These are phyloP conservation scores for Coccomyxa subellipsoidea DNA, from an alignment of 163 green algal species.

Conservation along the genomic window DNA sequence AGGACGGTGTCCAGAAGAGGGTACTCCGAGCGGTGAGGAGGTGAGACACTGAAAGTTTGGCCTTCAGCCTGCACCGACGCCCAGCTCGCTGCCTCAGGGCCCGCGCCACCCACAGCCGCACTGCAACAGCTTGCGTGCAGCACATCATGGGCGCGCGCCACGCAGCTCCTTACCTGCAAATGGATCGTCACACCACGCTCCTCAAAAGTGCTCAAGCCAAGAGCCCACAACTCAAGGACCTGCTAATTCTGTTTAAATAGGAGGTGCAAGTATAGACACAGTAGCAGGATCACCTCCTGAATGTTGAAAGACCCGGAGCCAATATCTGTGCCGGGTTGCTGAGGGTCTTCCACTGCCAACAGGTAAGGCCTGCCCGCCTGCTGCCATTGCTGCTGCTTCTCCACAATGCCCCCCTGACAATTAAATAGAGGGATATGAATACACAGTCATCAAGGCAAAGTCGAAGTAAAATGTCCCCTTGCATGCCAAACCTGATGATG, in stretches of 20 bases:
- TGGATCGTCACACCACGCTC: no score
- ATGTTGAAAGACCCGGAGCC: conserved; percentile 37
- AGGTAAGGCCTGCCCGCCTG: conserved; percentile 28
- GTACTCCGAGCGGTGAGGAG: not conserved
- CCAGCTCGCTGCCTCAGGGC: not conserved
- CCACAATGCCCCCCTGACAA: conserved; percentile 33
- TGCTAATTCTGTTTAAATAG: no score
- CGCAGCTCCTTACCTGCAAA: not conserved
- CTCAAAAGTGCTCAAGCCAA: no score
- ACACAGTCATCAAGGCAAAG: no score
- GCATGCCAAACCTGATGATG: no score
- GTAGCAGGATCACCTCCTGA: not conserved
- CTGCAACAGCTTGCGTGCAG: not conserved
- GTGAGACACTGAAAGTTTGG: not conserved
- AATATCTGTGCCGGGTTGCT: conserved; percentile 51
- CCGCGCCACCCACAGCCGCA: not conserved
- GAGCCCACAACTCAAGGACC: no score
- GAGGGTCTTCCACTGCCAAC: conserved; percentile 54
- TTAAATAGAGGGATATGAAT: not conserved
- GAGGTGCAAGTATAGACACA: no score
- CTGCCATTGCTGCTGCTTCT: conserved; percentile 33
- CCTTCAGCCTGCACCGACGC: conserved; percentile 1
- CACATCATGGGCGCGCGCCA: not conserved
- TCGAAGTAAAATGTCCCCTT: not conserved
- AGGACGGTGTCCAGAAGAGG: not conserved